These are phyloP conservation scores for Globisporangium takayamanum DNA, from an alignment of 352 stramenopile species.

Conservation along the genomic window DNA sequence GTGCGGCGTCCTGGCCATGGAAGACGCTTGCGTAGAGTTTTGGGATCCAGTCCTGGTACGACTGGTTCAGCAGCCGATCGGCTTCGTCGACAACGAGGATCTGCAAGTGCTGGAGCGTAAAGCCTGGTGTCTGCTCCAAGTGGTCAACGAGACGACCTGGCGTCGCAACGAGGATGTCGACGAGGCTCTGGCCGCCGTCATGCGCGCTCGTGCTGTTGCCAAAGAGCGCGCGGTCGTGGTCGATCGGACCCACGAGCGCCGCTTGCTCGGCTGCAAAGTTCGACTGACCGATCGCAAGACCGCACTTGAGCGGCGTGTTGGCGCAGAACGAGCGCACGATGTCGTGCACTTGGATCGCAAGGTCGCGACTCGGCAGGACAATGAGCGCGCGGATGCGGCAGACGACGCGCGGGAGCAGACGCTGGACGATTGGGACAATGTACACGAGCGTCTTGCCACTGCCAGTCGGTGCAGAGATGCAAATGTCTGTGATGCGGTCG, in stretches of 20 bases:
- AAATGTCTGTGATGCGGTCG: conserved; percentile 90
- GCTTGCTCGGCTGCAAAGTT: conserved; percentile 84
- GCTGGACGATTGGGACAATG: conserved; percentile 93
- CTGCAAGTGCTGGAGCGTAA: conserved; percentile 95
- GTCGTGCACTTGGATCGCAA: conserved; percentile 89
- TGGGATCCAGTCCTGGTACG: conserved; percentile 96
- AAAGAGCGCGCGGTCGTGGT: conserved; percentile 27
- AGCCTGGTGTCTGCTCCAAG: conserved; percentile 94
- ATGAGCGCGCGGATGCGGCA: conserved; percentile 92
- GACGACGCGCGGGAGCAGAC: conserved; percentile 72
- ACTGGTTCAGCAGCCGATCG: conserved; percentile 95
- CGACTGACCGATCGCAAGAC: conserved; percentile 88
- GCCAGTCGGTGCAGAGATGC: conserved; percentile 95
- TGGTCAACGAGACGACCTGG: conserved; percentile 96
- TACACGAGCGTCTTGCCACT: conserved; percentile 98
- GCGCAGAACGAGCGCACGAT: conserved; percentile 58
- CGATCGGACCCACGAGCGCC: conserved; percentile 46
- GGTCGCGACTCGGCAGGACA: conserved; percentile 94
- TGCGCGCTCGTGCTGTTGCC: conserved; percentile 13
- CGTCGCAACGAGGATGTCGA: conserved; percentile 97
- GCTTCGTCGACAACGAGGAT: conserved; percentile 98
- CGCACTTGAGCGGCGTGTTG: conserved; percentile 82
- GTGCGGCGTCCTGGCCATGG: conserved; percentile 39
- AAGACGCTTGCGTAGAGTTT: conserved; percentile 89
- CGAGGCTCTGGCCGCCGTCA: conserved; percentile 63